Evolutionary conservation across 1,284 basidiomycete species (phyloP).

Genomic region (Ustilago esculenta): DNA sequence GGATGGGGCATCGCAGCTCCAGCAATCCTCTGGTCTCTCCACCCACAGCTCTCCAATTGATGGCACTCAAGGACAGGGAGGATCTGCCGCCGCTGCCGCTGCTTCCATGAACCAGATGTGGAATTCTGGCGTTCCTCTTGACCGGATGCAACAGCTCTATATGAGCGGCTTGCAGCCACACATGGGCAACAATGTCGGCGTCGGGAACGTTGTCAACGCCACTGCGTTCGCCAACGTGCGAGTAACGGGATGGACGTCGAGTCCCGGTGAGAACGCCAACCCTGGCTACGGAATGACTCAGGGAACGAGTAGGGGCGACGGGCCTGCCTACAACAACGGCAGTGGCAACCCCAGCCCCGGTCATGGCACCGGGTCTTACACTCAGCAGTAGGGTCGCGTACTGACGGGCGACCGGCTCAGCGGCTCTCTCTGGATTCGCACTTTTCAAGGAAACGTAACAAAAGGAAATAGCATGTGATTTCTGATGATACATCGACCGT

Average conservation of each 20-base stretch:
- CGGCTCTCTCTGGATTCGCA: no score
- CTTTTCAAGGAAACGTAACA: background rate
- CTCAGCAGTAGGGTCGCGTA: background rate
- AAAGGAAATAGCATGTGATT: background rate
- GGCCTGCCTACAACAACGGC: background rate
- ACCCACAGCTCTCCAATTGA: slow-evolving; percentile 2
- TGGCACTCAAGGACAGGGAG: slow-evolving; percentile 2
- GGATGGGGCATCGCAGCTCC: background rate
- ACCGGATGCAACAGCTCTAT: slow-evolving; percentile 9
- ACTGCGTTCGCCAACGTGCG: slow-evolving; percentile 8
- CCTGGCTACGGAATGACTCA: slow-evolving; percentile 4
- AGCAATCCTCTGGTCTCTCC: background rate
- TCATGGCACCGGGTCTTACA: slow-evolving; percentile 3
- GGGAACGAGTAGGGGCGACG: background rate
- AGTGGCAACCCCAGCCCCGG: slow-evolving; percentile 13
- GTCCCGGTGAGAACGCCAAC: slow-evolving; percentile 8
- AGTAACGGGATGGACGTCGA: slow-evolving; percentile 15
- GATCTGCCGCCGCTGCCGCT: slow-evolving; percentile 5
- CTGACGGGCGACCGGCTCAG: no score
- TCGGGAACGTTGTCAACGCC: background rate
- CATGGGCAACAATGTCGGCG: no score
- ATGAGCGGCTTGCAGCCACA: slow-evolving; percentile 4
- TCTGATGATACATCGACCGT: background rate
- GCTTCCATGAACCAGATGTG: slow-evolving; percentile 25
- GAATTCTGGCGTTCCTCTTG: slow-evolving; percentile 12